These are phyloP conservation scores for Pelargonium myrrhifolium DNA, from an alignment of 441 rosid species.

Conservation along the genomic window DNA sequence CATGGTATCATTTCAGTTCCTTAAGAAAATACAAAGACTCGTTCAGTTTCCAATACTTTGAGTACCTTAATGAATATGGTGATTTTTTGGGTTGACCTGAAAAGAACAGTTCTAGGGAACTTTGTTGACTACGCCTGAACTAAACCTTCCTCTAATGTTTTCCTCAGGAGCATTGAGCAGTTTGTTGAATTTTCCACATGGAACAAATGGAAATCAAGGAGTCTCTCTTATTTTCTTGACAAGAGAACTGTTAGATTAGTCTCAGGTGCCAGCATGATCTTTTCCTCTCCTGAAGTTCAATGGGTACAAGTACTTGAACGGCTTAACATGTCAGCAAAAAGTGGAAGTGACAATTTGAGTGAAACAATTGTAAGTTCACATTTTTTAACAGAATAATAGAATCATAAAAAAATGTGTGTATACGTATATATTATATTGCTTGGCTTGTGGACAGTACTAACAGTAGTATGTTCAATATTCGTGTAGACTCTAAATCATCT, in stretches of 20 bases:
- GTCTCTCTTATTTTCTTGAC: constrained; percentile 53
- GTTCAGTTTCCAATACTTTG: neutral
- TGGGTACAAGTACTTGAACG: constrained; percentile 53
- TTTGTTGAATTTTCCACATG: constrained; percentile 39
- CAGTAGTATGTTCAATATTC: neutral
- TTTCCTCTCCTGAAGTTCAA: constrained; percentile 52
- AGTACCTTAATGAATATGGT: neutral
- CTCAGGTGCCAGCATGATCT: constrained; percentile 63
- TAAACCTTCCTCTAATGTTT: constrained; percentile 17
- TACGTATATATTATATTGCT: neutral
- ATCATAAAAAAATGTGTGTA: neutral
- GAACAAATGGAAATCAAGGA: constrained; percentile 53
- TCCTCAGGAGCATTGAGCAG: constrained; percentile 34
- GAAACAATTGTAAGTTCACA: constrained; percentile 48
- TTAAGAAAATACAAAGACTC: neutral
- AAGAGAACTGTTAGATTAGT: constrained; percentile 65
- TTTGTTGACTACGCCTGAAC: constrained; percentile 9
- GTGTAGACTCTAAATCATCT: neutral
- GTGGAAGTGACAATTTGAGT: constrained; percentile 26
- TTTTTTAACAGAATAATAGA: constrained; percentile 10
- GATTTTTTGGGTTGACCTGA: neutral
- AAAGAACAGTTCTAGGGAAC: constrained; percentile 9
- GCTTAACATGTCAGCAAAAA: constrained; percentile 29
- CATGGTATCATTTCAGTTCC: neutral
- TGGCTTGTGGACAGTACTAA: neutral